Evolutionary conservation across 345 rosid species (phyloP), one percentile per base, ranked within the genome.

Genomic region (Gossypium arboreum): DNA sequence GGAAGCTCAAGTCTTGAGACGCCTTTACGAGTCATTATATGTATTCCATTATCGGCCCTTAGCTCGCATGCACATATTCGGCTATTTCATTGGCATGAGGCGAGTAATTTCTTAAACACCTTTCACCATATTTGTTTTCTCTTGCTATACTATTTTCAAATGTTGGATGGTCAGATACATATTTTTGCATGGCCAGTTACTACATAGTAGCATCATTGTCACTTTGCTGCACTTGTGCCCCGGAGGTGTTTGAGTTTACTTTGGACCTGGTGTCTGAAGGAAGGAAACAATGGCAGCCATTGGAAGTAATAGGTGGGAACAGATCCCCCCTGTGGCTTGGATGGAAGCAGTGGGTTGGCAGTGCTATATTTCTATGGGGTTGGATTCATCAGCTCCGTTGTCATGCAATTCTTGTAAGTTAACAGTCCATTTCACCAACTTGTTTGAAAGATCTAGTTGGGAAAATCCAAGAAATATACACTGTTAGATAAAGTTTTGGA

Each of bases 11-110:
- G 89, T 89, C 39, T 39, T 55, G 22, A 55, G 24, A 55, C 59
- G 59, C 24, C 59, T 55, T n/a, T 17, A 1, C 59, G 59, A 18
- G 24, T 55, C 59, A 6, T 48, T 86, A 7, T 85, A 83, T 74
- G 84, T 88, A 1, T 91, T 88, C 73, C 78, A 86, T 47, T 89
- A 91, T 61, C 88, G 91, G 79, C 86, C 92, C 24, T 78, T 85
- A 2, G 95, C 95, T 68, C 86, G 85, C 67, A 80, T 90, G 88
- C 89, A 90, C 71, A 74, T 91, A 51, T 82, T 84, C 45, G 85
- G 82, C 81, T 93, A 91, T 82, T 81, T 93, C 16, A 43, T 76
- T 20, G 95, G 94, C 71, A 47, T 84, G 9, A 81, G 80, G 95
- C 90, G 87, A 91, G 97, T 85, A 72, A 34, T 34, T 4, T 75